Evolutionary conservation across 331 rosid genomes (phyloP), one percentile per base, ranked within the genome.

Genomic region (Malus hybrid): DNA sequence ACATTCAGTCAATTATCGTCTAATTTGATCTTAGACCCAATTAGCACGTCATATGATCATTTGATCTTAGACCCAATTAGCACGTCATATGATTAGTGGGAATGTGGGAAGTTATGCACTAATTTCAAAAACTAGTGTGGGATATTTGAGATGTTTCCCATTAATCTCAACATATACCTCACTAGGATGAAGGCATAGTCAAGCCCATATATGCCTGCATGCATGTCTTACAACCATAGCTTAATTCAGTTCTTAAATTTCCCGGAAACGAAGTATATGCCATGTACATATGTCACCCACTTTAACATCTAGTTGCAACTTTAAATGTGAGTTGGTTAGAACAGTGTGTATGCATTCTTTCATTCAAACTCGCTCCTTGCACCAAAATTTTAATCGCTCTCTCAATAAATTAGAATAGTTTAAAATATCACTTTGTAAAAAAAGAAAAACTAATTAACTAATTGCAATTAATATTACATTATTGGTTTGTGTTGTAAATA

Each of bases 31-130:
- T 19, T 36, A 2, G 44, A 36, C 44, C 44, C 44, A 36, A 36
- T 9, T 36, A 36, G 44, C 44, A 36, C 44, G 44, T 36, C 44
- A 36, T 36, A 36, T 36, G 44, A 36, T 36, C 44, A 36, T 36
- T 36, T 36, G 44, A 36, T 36, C 44, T 39, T 65, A 5, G 16
- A 36, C 76, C 26, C 22, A 13, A 68, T 73, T 26, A 39, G 57
- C 28, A 7, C 33, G 18, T 5, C 68, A 16, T 26, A 16, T 4
- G 30, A 22, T 10, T 60, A 60, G 44, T 73, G 77, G 77, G 2
- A 73, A 22, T 57, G 56, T 60, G 77, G n/a, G 60, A 73, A 28
- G 60, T 44, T 73, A 4, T 73, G 70, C 77, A 73, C 69, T 26
- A 61, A 39, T 28, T 28, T 39, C 4, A 18, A 15, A 16, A 61